These are phyloP conservation scores for Phytopythium montanum DNA, from an alignment of 352 stramenopile genomes.

Conservation along the genomic window DNA sequence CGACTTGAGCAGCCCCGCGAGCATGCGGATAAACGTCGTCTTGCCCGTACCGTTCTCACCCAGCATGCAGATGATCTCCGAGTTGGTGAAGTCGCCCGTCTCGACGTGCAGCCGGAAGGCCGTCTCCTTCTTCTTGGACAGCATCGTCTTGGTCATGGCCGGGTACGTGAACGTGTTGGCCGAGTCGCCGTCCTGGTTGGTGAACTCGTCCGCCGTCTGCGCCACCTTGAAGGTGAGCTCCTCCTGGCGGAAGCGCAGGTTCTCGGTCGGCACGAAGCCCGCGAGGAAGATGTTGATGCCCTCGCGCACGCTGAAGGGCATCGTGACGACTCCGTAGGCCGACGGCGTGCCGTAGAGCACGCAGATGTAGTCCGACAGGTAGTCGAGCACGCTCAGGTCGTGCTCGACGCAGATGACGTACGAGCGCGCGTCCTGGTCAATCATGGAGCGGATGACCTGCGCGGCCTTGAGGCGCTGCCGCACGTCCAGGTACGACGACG, in stretches of 20 bases:
- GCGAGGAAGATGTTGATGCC: conserved; percentile 99
- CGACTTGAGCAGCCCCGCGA: conserved; percentile 97
- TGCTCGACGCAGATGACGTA: conserved; percentile 99
- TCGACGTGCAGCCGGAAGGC: conserved; percentile 98
- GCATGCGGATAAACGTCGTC: conserved; percentile 99
- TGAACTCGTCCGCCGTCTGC: conserved; percentile 90
- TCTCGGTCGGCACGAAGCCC: conserved; percentile 99
- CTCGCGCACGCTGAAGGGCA: conserved; percentile 99
- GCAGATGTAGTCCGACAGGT: conserved; percentile 99
- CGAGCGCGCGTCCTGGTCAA: conserved; percentile 82
- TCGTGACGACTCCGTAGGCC: conserved; percentile 99
- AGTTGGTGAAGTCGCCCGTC: conserved; percentile 96
- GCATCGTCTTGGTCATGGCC: conserved; percentile 98
- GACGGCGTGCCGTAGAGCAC: conserved; percentile 98
- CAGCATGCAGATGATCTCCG: conserved; percentile 98
- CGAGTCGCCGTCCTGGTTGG: conserved; percentile 83
- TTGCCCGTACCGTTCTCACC: conserved; percentile 99
- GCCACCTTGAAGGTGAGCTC: conserved; percentile 98
- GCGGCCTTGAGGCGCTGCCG: conserved; percentile 98
- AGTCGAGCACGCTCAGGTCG: conserved; percentile 99
- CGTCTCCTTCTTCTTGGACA: conserved; percentile 91
- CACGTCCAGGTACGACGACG: conserved; percentile 99
- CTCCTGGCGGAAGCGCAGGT: conserved; percentile 98
- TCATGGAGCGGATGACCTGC: conserved; percentile 96
- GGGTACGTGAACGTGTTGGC: conserved; percentile 95